Conservation (phyloP, 495 filamentous ascomycete species). For the Penicillium turbatum region DNA sequence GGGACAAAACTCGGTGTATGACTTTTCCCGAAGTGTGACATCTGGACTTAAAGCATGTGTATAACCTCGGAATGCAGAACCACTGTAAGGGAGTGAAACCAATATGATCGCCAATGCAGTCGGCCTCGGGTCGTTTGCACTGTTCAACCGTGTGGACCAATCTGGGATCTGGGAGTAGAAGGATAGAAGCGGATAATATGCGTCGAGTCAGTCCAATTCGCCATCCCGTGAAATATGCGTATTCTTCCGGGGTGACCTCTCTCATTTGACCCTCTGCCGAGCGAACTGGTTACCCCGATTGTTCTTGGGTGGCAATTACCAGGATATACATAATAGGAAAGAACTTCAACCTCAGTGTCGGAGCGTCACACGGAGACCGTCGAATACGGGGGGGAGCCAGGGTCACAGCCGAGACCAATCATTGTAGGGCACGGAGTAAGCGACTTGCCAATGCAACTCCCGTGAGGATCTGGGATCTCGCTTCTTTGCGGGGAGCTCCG, state of each 20-base stretch:
- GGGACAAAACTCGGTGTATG: slow-evolving; percentile 22
- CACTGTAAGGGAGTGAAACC: not conserved
- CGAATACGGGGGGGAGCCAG: not conserved
- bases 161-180: not conserved
- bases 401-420: slow-evolving; percentile 1
- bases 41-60: slow-evolving; percentile 5
- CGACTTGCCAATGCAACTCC: slow-evolving; percentile 1
- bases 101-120: slow-evolving; percentile 12
- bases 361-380: slow-evolving; percentile 8
- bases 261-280: slow-evolving; percentile 2
- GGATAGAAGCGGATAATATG: not conserved
- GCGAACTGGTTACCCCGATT: slow-evolving; percentile 3
- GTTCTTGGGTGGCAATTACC: slow-evolving; percentile 4
- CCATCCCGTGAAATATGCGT: slow-evolving; percentile 9
- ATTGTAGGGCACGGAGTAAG: not conserved
- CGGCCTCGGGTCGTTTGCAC: slow-evolving; percentile 15
- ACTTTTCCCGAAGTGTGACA: slow-evolving; percentile 23
- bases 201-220: not conserved
- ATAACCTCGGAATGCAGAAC: not conserved
- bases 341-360: not conserved
- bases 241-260: not conserved
- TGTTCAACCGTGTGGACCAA: not conserved
- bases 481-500: slow-evolving; percentile 11
- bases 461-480: slow-evolving; percentile 10
- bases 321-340: not conserved